These are phyloP conservation scores for Tetraselmis striata DNA, from an alignment of 139 green algal species.

Conservation along the genomic window DNA sequence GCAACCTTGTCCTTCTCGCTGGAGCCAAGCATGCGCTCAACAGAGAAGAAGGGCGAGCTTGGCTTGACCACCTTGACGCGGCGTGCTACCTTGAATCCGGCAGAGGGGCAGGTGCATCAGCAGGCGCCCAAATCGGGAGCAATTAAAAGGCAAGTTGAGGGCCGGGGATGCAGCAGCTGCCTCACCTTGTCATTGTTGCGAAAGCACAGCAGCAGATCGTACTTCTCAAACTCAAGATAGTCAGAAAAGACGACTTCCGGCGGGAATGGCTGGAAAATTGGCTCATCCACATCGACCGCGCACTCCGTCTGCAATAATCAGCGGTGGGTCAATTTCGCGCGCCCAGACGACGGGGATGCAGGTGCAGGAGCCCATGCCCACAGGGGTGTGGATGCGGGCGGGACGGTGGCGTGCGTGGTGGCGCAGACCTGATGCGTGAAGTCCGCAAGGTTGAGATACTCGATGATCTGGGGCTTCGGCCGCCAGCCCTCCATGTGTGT, in stretches of 20 bases:
- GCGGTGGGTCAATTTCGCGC: too few relatives aligned
- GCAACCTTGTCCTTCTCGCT: slow-evolving; percentile 56
- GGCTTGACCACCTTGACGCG: slow-evolving; percentile 48
- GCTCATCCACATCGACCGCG: slow-evolving; percentile 54
- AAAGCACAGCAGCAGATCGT: slow-evolving; percentile 50
- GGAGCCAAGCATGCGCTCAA: slow-evolving; percentile 22
- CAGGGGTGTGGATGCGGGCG: not conserved
- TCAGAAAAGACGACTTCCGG: slow-evolving; percentile 53
- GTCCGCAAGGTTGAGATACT: slow-evolving; percentile 63
- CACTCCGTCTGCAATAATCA: slow-evolving; percentile 38
- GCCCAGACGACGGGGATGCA: not conserved
- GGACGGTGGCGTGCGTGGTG: too few relatives aligned
- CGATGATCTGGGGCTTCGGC: slow-evolving; percentile 54
- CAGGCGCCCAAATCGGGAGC: too few relatives aligned
- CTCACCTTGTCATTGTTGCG: slow-evolving; percentile 74
- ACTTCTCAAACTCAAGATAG: slow-evolving; percentile 55
- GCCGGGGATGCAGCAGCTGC: too few relatives aligned
- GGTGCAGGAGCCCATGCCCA: not conserved
- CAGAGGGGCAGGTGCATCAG: too few relatives aligned
- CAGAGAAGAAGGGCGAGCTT: slow-evolving; percentile 45
- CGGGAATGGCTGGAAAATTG: slow-evolving; percentile 74
- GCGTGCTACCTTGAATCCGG: slow-evolving; percentile 63
- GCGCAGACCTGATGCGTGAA: slow-evolving; percentile 46
- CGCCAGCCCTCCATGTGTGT: slow-evolving; percentile 41
- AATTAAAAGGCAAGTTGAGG: too few relatives aligned